Evolutionary conservation across 2,329 filamentous ascomycete genomes (phyloP), one percentile per base, ranked within the genome.

Genomic region (Trichoderma sp.): DNA sequence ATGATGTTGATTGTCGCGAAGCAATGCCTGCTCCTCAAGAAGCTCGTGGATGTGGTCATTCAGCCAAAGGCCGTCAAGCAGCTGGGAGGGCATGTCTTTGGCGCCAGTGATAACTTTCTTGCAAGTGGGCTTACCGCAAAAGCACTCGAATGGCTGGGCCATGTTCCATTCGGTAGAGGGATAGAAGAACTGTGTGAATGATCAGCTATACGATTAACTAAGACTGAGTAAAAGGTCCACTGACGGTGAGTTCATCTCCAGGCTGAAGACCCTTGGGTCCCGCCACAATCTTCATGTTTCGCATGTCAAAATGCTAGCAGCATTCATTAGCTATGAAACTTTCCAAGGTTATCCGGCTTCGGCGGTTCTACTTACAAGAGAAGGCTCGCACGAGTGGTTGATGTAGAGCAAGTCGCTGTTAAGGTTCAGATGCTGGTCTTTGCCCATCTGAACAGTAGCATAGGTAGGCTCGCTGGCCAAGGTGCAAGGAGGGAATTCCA

Each of bases 141-240:
- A 82, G 78, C 91, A 93, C 72, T 87, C 81, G 78, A 93, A 93
- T 4, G 90, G 86, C 82, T 93, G 91, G 36, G 88, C 88, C 91
- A 93, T 93, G 76, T 84, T 77, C 90, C 90, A 93, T 81, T 93
- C 91, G 1, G 91, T 93, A 68, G 89, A 92, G 4, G 91, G 91
- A 76, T 93, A 93, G 81, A 93, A 93, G 82, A 93, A 93, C 78
- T 88, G 17, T 39, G 67, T 17, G 36, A 15, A 8, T 3, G 39
- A 32, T 30, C 15, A 62, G 17, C 13, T n/a, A 30, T 8, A 23
- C 13, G 7, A 8, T 34, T 9, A 26, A n/a, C 55, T 7, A 32
- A 23, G n/a, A 26, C 4, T 7, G 15, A 30, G 13, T 9, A 9
- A 71, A 3, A 64, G 34, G 55, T 59, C 72, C 57, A 77, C 80